These are phyloP conservation scores for Shiraia bambusicola DNA, from an alignment of 2,329 filamentous ascomycete genomes.

Conservation along the genomic window DNA sequence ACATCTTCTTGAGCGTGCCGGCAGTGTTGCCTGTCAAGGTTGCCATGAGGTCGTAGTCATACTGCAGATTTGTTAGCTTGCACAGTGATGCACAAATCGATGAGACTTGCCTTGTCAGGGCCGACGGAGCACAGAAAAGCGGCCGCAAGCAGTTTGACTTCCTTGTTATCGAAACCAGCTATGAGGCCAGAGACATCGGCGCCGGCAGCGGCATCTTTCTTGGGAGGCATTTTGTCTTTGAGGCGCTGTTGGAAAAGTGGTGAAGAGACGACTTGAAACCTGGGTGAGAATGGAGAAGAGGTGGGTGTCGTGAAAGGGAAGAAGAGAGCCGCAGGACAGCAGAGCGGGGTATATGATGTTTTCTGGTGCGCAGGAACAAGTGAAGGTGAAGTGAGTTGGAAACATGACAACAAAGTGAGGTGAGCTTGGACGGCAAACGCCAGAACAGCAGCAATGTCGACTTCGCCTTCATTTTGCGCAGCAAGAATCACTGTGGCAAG, in stretches of 20 bases:
- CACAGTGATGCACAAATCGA: neutral
- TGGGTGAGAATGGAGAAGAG: neutral
- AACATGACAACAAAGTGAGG: too few relatives aligned
- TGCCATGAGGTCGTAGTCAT: constrained; percentile 34
- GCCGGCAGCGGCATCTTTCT: constrained; percentile 13
- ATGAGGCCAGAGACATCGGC: constrained; percentile 5
- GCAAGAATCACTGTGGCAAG: too few relatives aligned
- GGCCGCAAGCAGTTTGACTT: constrained; percentile 34
- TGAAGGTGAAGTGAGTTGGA: neutral
- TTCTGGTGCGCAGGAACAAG: neutral
- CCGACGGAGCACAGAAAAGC: constrained; percentile 30
- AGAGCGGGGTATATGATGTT: neutral
- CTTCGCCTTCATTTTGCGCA: too few relatives aligned
- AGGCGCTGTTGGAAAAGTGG: neutral
- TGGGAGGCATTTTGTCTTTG: constrained; percentile 24
- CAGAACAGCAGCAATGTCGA: too few relatives aligned
- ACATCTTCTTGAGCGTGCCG: constrained; percentile 39
- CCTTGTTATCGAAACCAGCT: constrained; percentile 22
- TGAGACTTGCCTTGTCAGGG: constrained; percentile 30
- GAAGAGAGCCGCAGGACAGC: neutral
- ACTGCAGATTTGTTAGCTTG: constrained; percentile 14
- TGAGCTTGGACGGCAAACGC: too few relatives aligned
- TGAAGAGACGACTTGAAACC: constrained; percentile 7
- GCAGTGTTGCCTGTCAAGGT: constrained; percentile 31
- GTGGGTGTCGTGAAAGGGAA: neutral